Percentiles rank a stretch among this genome's conserved stretches.
Conservation (phyloP, 768 basidiomycete genomes). For the Collybiopsis confluens region DNA sequence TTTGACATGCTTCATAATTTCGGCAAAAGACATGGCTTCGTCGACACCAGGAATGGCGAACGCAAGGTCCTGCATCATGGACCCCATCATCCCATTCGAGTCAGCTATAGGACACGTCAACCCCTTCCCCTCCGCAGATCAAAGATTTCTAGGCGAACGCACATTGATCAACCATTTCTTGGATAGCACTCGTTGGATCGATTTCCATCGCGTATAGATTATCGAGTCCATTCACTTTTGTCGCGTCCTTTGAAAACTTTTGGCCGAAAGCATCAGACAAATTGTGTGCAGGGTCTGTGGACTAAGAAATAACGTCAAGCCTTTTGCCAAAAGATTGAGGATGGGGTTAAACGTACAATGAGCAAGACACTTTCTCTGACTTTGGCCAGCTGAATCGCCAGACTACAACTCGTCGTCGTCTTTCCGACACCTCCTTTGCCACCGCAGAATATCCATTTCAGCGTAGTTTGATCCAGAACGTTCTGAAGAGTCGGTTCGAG, state of each 20-base stretch:
- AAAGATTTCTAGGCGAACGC: too few relatives aligned
- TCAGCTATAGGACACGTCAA: slow-evolving; percentile 70
- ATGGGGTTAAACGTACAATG: slow-evolving; percentile 57
- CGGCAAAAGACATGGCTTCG: slow-evolving; percentile 99
- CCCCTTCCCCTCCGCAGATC: too few relatives aligned
- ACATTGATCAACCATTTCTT: slow-evolving; percentile 99
- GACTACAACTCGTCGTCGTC: slow-evolving; percentile 95
- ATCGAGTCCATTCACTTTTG: slow-evolving; percentile 94
- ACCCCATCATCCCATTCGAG: slow-evolving; percentile 92
- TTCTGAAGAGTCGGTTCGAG: slow-evolving; percentile 90
- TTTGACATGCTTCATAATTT: slow-evolving; percentile 99
- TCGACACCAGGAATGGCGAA: slow-evolving; percentile 99
- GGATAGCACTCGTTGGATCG: slow-evolving; percentile 94
- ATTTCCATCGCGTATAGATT: slow-evolving; percentile 99
- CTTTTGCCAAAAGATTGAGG: too few relatives aligned
- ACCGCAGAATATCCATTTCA: slow-evolving; percentile 99
- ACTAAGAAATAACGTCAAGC: slow-evolving; percentile 41
- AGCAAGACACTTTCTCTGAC: slow-evolving; percentile 93
- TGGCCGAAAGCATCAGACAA: slow-evolving; percentile 97
- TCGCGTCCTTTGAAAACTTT: slow-evolving; percentile 99
- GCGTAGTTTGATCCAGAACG: slow-evolving; percentile 83
- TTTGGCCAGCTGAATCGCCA: slow-evolving; percentile 93
- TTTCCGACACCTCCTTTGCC: slow-evolving; percentile 99
- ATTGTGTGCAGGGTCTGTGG: slow-evolving; percentile 99
- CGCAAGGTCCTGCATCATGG: slow-evolving; percentile 99